These are phyloP conservation scores for Diaporthe sp. DNA, from an alignment of 2,329 filamentous ascomycete genomes.

Conservation along the genomic window DNA sequence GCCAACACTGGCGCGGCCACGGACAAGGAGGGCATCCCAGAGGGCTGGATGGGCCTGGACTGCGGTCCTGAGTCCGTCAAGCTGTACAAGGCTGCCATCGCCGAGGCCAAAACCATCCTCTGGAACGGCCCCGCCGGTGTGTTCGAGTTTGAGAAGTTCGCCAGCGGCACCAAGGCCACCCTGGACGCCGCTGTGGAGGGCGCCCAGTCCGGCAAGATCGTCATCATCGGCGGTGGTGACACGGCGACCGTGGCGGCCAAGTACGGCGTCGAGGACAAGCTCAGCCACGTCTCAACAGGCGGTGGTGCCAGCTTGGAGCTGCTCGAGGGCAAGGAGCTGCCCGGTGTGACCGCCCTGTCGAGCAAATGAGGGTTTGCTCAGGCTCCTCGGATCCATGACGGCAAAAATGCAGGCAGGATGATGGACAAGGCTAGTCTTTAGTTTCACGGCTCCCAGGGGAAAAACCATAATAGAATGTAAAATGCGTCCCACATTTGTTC, in stretches of 20 bases:
- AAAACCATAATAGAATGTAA: constrained; percentile 35
- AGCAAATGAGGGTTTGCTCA: constrained; percentile 66
- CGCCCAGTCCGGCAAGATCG: constrained; percentile 87
- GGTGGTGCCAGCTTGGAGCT: constrained; percentile 96
- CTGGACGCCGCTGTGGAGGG: constrained; percentile 89
- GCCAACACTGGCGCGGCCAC: constrained; percentile 85
- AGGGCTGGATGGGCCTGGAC: constrained; percentile 98
- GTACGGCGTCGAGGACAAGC: constrained; percentile 95
- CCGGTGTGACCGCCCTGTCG: constrained; percentile 92
- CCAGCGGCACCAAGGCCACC: constrained; percentile 90
- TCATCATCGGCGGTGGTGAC: constrained; percentile 98
- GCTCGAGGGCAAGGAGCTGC: constrained; percentile 97
- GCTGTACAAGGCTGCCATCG: constrained; percentile 89
- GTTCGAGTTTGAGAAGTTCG: constrained; percentile 97
- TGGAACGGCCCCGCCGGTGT: constrained; percentile 99
- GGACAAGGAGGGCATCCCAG: constrained; percentile 89
- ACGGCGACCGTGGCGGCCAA: constrained; percentile 98
- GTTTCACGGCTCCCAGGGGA: constrained; percentile 35
- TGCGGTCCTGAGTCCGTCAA: constrained; percentile 90
- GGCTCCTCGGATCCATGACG: constrained; percentile 42
- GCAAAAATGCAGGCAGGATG: constrained; percentile 46
- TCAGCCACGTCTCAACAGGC: constrained; percentile 97
- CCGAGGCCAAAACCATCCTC: constrained; percentile 92
- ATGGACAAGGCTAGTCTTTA: constrained; percentile 52
- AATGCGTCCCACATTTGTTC: constrained; percentile 9